Evolutionary conservation across 805 yeast genomes (phyloP).

Genomic region (Scheffersomyces lignosus): DNA sequence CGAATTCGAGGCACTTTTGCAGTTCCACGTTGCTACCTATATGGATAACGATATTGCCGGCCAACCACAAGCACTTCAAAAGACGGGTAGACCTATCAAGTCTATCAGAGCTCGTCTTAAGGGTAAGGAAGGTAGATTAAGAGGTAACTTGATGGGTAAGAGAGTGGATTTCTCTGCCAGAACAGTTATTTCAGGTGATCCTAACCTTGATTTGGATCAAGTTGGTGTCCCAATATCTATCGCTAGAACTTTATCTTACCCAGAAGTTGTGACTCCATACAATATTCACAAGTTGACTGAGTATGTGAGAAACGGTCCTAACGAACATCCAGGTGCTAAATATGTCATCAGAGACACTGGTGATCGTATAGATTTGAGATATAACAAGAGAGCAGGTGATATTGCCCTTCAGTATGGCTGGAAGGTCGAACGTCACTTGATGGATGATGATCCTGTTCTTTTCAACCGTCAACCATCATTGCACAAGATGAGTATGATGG

Average conservation of each 20-base stretch:
- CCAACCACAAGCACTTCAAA: constrained; percentile 98
- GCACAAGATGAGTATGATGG: constrained; percentile 99
- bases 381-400: constrained; percentile 98
- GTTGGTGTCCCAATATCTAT: constrained; percentile 98
- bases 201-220: constrained; percentile 94
- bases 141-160: constrained; percentile 99
- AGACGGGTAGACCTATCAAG: constrained; percentile 97
- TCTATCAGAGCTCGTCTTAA: constrained; percentile 98
- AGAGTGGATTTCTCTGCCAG: constrained; percentile 99
- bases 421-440: constrained; percentile 97
- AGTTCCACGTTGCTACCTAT: constrained; percentile 97
- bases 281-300: constrained; percentile 92
- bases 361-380: constrained; percentile 95
- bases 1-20: constrained; percentile 93
- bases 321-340: constrained; percentile 99
- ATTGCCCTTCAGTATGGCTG: constrained; percentile 97
- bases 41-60: constrained; percentile 99
- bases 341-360: constrained; percentile 98
- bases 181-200: constrained; percentile 99
- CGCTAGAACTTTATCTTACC: constrained; percentile 93
- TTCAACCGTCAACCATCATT: constrained; percentile 99
- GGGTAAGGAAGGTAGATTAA: constrained; percentile 98
- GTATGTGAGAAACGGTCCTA: constrained; percentile 95
- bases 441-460: constrained; percentile 96
- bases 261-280: constrained; percentile 97